Evolutionary conservation across 208 protist species (phyloP).

Genomic region (Leishmania tarentolae): DNA sequence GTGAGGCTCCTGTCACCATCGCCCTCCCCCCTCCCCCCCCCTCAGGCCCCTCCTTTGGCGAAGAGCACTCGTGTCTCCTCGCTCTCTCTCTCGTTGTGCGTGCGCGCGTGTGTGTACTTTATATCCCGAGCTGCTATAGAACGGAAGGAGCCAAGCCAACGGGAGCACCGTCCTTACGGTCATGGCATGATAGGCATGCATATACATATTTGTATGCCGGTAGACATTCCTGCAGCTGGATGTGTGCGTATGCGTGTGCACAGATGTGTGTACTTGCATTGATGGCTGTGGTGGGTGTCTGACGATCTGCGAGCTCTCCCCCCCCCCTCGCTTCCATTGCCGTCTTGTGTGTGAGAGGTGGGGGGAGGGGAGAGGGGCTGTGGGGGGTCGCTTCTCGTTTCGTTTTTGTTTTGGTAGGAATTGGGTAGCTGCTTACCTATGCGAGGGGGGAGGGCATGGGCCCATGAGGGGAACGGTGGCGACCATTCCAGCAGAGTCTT

Average conservation of each 20-base stretch:
- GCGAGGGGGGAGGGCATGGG: background rate
- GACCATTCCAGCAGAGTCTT: background rate
- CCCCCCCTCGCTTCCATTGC: background rate
- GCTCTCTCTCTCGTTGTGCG: background rate
- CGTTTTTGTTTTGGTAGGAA: background rate
- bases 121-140: background rate
- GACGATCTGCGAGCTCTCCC: background rate
- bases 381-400: background rate
- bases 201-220: background rate
- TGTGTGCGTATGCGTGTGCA: background rate
- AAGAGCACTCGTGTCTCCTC: background rate
- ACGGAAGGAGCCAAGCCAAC: too few relatives aligned
- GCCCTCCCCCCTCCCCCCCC: background rate
- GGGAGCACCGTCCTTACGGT: too few relatives aligned
- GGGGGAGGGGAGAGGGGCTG: too few relatives aligned
- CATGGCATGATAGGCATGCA: background rate
- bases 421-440: background rate
- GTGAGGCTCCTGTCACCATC: background rate
- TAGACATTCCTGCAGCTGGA: background rate
- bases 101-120: background rate
- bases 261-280: background rate
- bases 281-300: too few relatives aligned
- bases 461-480: background rate
- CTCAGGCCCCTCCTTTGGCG: background rate
- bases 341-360: too few relatives aligned